Percentiles rank a stretch among this genome's conserved stretches.
These are phyloP conservation scores for Phycomyces nitens DNA, from an alignment of 192 early-diverging fungal species.

Conservation along the genomic window DNA sequence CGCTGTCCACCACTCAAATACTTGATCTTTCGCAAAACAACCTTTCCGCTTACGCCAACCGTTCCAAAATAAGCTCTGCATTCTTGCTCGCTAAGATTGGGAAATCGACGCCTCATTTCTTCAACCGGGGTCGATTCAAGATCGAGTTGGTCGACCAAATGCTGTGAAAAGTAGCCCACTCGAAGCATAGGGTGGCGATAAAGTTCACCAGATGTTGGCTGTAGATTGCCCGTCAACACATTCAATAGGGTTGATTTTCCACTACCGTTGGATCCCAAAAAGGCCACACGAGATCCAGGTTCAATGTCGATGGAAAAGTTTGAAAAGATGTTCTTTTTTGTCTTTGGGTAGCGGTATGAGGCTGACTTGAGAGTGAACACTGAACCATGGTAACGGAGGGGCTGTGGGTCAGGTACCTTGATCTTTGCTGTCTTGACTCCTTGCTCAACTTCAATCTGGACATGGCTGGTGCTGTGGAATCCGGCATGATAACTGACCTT, in stretches of 20 bases:
- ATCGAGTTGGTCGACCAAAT: constrained; percentile 70
- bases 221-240: constrained; percentile 59
- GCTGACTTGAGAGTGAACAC: constrained; percentile 65
- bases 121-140: constrained; percentile 48
- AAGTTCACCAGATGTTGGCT: constrained; percentile 63
- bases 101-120: constrained; percentile 43
- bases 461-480: constrained; percentile 46
- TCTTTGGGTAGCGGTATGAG: constrained; percentile 38
- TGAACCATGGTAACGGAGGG: constrained; percentile 61
- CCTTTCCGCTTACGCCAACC: constrained; percentile 67
- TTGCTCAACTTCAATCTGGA: constrained; percentile 54
- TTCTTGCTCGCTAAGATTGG: constrained; percentile 53
- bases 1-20: constrained; percentile 81
- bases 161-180: constrained; percentile 84
- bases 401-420: constrained; percentile 65
- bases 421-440: constrained; percentile 57
- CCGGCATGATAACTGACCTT: constrained; percentile 61
- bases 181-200: constrained; percentile 58
- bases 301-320: constrained; percentile 71
- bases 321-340: constrained; percentile 42
- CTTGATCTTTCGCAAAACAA: constrained; percentile 57
- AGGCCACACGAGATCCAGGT: constrained; percentile 62
- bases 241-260: constrained; percentile 82
- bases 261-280: constrained; percentile 82
- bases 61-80: constrained; percentile 71